Base-by-base conservation (phyloP, 495 filamentous ascomycete genomes). In the Lichina pygmaea region DNA sequence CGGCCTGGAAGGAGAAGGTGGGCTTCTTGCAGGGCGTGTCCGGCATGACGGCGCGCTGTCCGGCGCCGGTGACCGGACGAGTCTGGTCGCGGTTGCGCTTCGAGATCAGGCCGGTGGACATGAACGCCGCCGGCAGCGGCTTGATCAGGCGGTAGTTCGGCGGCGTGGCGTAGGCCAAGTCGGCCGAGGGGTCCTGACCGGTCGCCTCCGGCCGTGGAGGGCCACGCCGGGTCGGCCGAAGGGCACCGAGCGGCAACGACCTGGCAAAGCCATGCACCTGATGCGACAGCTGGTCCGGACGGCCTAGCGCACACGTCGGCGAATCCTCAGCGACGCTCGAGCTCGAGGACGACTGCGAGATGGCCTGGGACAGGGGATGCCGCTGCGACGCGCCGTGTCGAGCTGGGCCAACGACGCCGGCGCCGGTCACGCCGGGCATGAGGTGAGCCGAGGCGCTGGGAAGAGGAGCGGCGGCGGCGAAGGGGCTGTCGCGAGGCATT, bases 21-120 rank as follows among this genome's bases (percentile, higher is more conserved):
- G 71, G 70, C 52, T 82, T 76, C 65, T 95, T 97, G 61, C 89
- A 95, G 7, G 89, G 89, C 12, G 89, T 97, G 55, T 95, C 89
- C 0, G 91, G 89, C 69, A 89, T 81, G 33, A 62, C 59, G 31
- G 51, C 54, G 47, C 67, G 69, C 53, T 64, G 69, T 9, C 57
- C 62, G 33, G 59, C 58, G 15, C 58, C 49, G 30, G 48, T 48
- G 33, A 53, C 60, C 43, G 64, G 62, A 3, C 64, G 65, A 15
- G 10, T 39, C 53, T 64, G 64, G 47, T 72, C 66, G 38, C 66
- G 64, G 47, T 70, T 72, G 55, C 68, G 73, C 62, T 95, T 95
- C 6, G 89, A 93, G 34, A 95, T 78, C 41, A 97, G 62, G 32
- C 89, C 89, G 6, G 89, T 94, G 0, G 89, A 94, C 67, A 79